Conservation (phyloP, 2,329 filamentous ascomycete genomes). For the Didymella segeticola region DNA sequence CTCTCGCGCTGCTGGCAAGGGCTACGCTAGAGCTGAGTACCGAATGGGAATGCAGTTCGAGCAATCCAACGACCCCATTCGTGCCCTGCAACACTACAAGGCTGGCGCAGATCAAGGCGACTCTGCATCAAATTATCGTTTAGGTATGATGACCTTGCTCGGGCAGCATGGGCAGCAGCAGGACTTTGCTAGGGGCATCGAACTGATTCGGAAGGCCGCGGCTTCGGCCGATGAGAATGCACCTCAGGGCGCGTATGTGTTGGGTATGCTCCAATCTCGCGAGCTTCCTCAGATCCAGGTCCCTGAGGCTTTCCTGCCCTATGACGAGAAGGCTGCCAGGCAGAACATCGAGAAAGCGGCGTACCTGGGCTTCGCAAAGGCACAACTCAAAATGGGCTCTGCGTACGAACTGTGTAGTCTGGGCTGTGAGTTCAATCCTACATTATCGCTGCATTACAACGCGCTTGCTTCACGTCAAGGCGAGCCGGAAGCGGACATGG, state of each 20-base stretch:
- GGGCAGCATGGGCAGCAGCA: constrained; percentile 91
- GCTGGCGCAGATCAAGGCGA: constrained; percentile 80
- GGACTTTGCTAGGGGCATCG: constrained; percentile 77
- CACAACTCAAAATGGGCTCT: constrained; percentile 95
- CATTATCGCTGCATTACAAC: constrained; percentile 93
- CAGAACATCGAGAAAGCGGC: constrained; percentile 96
- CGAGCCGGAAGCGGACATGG: constrained; percentile 91
- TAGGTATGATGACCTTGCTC: constrained; percentile 97
- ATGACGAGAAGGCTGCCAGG: constrained; percentile 75
- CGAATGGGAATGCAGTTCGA: constrained; percentile 98
- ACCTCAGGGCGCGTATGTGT: constrained; percentile 92
- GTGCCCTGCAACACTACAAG: constrained; percentile 90
- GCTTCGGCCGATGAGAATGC: constrained; percentile 93
- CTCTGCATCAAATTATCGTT: constrained; percentile 83
- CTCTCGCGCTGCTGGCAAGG: constrained; percentile 81
- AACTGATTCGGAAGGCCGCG: constrained; percentile 83
- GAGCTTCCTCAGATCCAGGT: constrained; percentile 91
- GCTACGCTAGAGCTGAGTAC: constrained; percentile 89
- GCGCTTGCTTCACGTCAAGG: constrained; percentile 90
- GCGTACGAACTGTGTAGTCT: constrained; percentile 94
- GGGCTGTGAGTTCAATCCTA: constrained; percentile 92
- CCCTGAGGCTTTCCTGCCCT: constrained; percentile 73
- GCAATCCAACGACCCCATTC: constrained; percentile 88
- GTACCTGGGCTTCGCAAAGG: constrained; percentile 93
- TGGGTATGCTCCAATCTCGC: constrained; percentile 90